Evolutionary conservation across 2,329 filamentous ascomycete species (phyloP).

Genomic region (Cordyceps farinosa): DNA sequence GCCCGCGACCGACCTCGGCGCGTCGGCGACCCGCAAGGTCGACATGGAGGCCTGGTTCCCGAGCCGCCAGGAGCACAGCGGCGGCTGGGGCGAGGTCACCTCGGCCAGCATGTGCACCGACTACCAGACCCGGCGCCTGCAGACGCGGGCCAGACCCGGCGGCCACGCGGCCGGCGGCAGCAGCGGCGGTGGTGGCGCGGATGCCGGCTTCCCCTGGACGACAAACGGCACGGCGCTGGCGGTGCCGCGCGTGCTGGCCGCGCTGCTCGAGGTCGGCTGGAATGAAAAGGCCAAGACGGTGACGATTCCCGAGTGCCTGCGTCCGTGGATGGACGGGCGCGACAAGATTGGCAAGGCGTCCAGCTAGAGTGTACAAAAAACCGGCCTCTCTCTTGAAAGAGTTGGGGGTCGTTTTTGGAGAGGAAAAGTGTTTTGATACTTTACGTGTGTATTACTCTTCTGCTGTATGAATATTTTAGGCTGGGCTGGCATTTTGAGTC

Average conservation of each 20-base stretch:
- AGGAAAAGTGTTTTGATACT: neutral
- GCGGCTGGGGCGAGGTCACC: constrained; percentile 90
- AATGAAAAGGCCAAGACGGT: constrained; percentile 66
- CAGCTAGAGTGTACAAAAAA: neutral
- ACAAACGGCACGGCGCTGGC: constrained; percentile 93
- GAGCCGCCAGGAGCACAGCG: constrained; percentile 55
- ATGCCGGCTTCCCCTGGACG: constrained; percentile 78
- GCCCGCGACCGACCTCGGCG: constrained; percentile 84
- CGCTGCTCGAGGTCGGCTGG: constrained; percentile 88
- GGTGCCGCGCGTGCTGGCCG: constrained; percentile 83
- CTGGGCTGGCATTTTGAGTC: neutral
- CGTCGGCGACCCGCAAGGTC: constrained; percentile 78
- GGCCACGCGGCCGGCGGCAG: constrained; percentile 35
- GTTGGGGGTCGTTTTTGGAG: neutral
- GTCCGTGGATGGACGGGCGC: constrained; percentile 78
- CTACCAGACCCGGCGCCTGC: constrained; percentile 82
- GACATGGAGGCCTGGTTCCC: constrained; percentile 97
- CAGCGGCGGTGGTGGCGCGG: constrained; percentile 25
- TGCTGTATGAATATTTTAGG: constrained; percentile 10
- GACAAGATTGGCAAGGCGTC: constrained; percentile 52
- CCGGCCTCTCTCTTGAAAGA: neutral
- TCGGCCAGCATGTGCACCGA: constrained; percentile 89
- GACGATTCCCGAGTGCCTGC: constrained; percentile 71
- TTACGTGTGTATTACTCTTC: neutral
- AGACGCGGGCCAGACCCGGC: constrained; percentile 63